These are phyloP conservation scores for Adansonia rubrostipa DNA, from an alignment of 441 rosid species.

Conservation along the genomic window DNA sequence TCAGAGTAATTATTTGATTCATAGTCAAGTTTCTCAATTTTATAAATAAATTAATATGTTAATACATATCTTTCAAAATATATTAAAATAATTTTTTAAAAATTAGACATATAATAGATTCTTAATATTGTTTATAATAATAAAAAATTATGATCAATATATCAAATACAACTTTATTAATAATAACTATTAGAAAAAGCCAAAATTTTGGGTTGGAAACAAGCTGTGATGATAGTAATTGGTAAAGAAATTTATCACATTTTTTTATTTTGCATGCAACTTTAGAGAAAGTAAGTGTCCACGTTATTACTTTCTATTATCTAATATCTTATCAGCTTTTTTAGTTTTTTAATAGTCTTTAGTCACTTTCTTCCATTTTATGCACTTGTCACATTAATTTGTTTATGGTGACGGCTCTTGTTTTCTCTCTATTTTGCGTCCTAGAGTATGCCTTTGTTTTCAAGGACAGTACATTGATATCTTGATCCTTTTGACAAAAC, in stretches of 20 bases:
- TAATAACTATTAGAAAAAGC: not conserved
- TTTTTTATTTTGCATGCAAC: slow-evolving; percentile 11
- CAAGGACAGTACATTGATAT: not conserved
- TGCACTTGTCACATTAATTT: not conserved
- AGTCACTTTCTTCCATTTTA: slow-evolving; percentile 15
- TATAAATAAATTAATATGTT: too few relatives aligned
- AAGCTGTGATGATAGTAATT: not conserved
- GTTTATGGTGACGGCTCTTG: not conserved
- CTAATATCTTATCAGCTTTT: not conserved
- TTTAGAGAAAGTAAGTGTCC: not conserved
- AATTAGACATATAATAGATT: not conserved
- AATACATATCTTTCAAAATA: not conserved
- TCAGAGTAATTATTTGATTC: not conserved
- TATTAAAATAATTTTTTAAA: not conserved
- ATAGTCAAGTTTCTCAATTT: too few relatives aligned
- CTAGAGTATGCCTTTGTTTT: slow-evolving; percentile 8
- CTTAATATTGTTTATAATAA: not conserved
- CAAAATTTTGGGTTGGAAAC: slow-evolving; percentile 5
- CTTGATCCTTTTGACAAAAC: slow-evolving; percentile 1
- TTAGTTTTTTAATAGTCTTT: not conserved
- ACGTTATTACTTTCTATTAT: not conserved
- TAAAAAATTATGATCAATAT: not conserved
- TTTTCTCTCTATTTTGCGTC: slow-evolving; percentile 18
- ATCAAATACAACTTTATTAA: not conserved
- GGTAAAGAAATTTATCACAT: not conserved